Evolutionary conservation across 495 filamentous ascomycete genomes (phyloP), one percentile per base, ranked within the genome.

Genomic region (Sabuloglossum arenarium): DNA sequence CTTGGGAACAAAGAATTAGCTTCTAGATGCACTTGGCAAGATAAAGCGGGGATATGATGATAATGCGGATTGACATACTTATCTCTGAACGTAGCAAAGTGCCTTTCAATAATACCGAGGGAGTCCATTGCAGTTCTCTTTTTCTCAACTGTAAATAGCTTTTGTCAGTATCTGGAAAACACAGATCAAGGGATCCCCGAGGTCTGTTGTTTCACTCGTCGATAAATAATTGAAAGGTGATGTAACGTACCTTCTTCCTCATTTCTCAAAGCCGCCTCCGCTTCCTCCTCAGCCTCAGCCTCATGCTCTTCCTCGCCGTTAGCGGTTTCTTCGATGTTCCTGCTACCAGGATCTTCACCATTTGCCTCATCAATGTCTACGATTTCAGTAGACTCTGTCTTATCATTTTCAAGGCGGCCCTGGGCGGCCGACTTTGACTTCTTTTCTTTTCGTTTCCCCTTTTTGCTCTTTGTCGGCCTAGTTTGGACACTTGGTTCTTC

Each of bases 111-210:
- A 24, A 75, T 73, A 14, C 75, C 71, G 25, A 95, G 70, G 46
- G 86, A 80, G 46, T 89, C 85, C 72, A 88, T 81, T 0, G 90
- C 90, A 31, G 77, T 75, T 64, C 79, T 82, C 67, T 88, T 89
- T 62, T 79, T 84, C 56, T 81, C 74, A 51, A 83, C 90, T 95
- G 63, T 53, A 56, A 31, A 54, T 27, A 14, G 14, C n/a, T 3
- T 53, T 58, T 16, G 64, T 82, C 61, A 82, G 75, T 60, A 54
- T 4, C 12, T 29, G 19, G 29, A n/a, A 37, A 14, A 12, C 34
- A n/a, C 9, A 21, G 21, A 43, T 23, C 16, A 43, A 43, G 34
- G 34, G 16, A 39, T 32, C n/a, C 25, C 52, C 30, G 23, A 46
- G 16, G 16, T 23, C 14, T 23, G 21, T 46, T 46, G 42, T 23